Percentiles rank a stretch among this genome's conserved stretches.
phyloP scores from a whole-genome alignment of 805 yeast genomes.

The Debaryomyces maramus region DNA sequence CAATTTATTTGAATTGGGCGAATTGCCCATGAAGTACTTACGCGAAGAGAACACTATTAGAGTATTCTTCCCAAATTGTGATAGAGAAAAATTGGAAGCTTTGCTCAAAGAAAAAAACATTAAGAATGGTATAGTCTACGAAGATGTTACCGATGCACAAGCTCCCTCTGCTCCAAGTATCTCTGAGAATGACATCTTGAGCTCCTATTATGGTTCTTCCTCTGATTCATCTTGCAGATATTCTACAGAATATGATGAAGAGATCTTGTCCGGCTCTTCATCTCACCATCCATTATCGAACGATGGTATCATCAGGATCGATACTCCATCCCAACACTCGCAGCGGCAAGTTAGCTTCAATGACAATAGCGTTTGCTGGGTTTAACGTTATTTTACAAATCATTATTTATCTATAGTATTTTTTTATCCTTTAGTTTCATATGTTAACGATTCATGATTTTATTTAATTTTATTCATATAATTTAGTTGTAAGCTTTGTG shows the following conservation, averaged over 20 bases:
- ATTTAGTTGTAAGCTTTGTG: not conserved
- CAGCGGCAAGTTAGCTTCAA: slow-evolving; percentile 10
- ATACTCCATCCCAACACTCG: slow-evolving; percentile 1
- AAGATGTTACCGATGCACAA: slow-evolving; percentile 15
- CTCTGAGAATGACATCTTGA: slow-evolving; percentile 21
- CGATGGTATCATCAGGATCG: slow-evolving; percentile 18
- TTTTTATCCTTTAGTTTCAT: not conserved
- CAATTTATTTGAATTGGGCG: slow-evolving; percentile 58
- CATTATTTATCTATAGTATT: slow-evolving; percentile 5
- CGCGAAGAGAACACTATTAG: slow-evolving; percentile 41
- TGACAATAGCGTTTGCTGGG: slow-evolving; percentile 16
- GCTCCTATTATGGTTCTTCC: slow-evolving; percentile 18
- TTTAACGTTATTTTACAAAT: not conserved
- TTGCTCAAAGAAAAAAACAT: slow-evolving; percentile 62
- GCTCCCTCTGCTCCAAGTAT: slow-evolving; percentile 7
- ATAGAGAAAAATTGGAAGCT: slow-evolving; percentile 53
- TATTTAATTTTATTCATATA: not conserved
- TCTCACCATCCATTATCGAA: slow-evolving; percentile 20
- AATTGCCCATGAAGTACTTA: slow-evolving; percentile 57
- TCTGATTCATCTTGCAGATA: slow-evolving; percentile 14
- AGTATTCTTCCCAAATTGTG: slow-evolving; percentile 73
- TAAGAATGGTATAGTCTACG: slow-evolving; percentile 53
- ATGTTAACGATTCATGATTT: not conserved
- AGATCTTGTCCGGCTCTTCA: slow-evolving; percentile 12
- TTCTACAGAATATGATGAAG: slow-evolving; percentile 14